phyloP scores from a whole-genome alignment of 495 filamentous ascomycete species.

The Hyphodiscus hymeniophilus region DNA sequence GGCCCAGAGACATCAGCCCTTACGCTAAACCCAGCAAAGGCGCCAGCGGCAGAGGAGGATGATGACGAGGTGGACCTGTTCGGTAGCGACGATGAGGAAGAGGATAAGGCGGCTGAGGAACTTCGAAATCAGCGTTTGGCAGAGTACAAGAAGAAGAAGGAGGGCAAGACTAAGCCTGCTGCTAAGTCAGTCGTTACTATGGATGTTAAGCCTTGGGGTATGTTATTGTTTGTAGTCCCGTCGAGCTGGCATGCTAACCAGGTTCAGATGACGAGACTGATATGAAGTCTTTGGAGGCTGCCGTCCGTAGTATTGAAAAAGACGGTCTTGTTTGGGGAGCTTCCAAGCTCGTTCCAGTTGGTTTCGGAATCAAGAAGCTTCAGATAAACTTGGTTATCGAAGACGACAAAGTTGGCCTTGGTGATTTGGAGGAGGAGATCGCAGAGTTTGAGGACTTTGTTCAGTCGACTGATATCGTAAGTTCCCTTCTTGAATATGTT shows the following conservation, averaged over 20 bases:
- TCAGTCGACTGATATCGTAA: constrained; percentile 86
- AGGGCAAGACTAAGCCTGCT: constrained; percentile 74
- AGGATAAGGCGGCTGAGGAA: constrained; percentile 75
- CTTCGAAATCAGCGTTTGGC: constrained; percentile 81
- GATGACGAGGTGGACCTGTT: constrained; percentile 88
- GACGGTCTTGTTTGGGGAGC: constrained; percentile 96
- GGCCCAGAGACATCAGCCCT: constrained; percentile 73
- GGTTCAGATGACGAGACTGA: constrained; percentile 79
- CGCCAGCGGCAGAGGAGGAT: constrained; percentile 53
- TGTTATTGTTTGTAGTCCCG: constrained; percentile 27
- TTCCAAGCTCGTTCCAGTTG: constrained; percentile 78
- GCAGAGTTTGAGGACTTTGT: constrained; percentile 85
- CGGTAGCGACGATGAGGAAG: constrained; percentile 84
- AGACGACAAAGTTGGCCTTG: constrained; percentile 88
- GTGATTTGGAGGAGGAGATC: constrained; percentile 82
- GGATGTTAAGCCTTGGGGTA: constrained; percentile 99
- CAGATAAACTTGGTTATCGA: constrained; percentile 97
- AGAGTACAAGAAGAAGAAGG: constrained; percentile 98
- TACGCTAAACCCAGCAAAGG: constrained; percentile 79
- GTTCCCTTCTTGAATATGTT: constrained; percentile 21
- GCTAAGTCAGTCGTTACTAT: constrained; percentile 95
- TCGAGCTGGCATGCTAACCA: neutral
- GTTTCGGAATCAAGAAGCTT: constrained; percentile 99
- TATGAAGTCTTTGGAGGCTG: constrained; percentile 69
- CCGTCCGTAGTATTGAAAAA: constrained; percentile 80